Percentiles rank a stretch among this genome's conserved stretches.
These are phyloP conservation scores for Verbena officinalis DNA, from an alignment of 257 asterid genomes.

Conservation along the genomic window DNA sequence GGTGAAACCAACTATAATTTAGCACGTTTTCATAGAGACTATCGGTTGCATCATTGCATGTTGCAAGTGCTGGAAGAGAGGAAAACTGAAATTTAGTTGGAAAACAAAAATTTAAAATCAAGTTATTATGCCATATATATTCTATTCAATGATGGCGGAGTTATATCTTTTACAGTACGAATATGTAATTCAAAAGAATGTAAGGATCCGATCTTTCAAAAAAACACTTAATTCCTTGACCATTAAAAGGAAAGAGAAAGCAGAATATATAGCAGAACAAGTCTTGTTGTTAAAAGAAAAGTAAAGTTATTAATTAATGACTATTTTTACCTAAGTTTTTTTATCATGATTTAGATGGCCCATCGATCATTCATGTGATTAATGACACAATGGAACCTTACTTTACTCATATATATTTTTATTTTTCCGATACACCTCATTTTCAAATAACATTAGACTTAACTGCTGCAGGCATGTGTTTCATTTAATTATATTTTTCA, in stretches of 20 bases:
- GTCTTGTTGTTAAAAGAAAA: slow-evolving; percentile 13
- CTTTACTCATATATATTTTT: background rate
- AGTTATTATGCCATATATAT: too few species aligned
- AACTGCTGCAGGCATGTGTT: too few species aligned
- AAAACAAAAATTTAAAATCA: too few species aligned
- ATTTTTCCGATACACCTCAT: slow-evolving; percentile 6
- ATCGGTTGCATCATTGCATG: too few species aligned
- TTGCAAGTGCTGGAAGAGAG: too few species aligned
- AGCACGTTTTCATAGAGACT: too few species aligned
- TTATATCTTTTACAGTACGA: background rate
- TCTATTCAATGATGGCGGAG: background rate
- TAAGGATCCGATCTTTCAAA: background rate
- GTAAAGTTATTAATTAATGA: background rate
- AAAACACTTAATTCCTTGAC: too few species aligned
- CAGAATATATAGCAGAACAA: background rate
- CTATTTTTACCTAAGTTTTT: background rate
- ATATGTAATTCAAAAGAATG: background rate
- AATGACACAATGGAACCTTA: slow-evolving; percentile 9
- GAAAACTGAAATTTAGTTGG: too few species aligned
- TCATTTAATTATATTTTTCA: too few species aligned
- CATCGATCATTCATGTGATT: slow-evolving; percentile 6
- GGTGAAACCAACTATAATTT: too few species aligned
- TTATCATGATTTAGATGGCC: too few species aligned
- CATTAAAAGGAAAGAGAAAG: background rate
- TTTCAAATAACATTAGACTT: too few species aligned